Evolutionary conservation across 2,329 filamentous ascomycete species (phyloP).

Genomic region (Exophiala sideris): DNA sequence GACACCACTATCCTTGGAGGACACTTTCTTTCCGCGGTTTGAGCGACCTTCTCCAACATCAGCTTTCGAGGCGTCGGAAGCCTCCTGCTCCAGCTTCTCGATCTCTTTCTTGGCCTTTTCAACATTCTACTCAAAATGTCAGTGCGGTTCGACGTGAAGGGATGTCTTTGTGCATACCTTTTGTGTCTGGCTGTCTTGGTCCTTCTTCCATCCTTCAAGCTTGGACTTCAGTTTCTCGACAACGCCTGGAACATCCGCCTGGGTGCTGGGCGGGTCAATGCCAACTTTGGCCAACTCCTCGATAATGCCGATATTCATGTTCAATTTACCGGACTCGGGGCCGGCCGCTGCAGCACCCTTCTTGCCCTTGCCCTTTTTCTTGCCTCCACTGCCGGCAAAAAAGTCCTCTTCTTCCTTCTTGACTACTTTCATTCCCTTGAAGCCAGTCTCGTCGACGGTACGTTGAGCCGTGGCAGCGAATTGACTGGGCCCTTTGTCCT

Average conservation of each 20-base stretch:
- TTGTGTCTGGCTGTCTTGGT: constrained; percentile 85
- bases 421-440: constrained; percentile 80
- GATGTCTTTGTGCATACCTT: constrained; percentile 60
- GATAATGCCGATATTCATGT: constrained; percentile 83
- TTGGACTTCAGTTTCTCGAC: constrained; percentile 91
- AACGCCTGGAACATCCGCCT: constrained; percentile 72
- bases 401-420: constrained; percentile 92
- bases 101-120: constrained; percentile 96
- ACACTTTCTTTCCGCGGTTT: constrained; percentile 53
- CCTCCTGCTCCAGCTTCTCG: constrained; percentile 73
- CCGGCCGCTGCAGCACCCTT: constrained; percentile 46
- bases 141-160: constrained; percentile 20
- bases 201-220: constrained; percentile 83
- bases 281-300: constrained; percentile 83
- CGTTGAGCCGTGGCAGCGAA: constrained; percentile 76
- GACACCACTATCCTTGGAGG: constrained; percentile 49
- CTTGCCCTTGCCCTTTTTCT: constrained; percentile 58
- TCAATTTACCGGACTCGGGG: constrained; percentile 60
- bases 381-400: constrained; percentile 66
- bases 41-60: constrained; percentile 37
- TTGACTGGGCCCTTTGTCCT: constrained; percentile 37
- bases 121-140: constrained; percentile 68
- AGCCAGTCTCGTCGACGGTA: constrained; percentile 75
- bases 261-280: constrained; percentile 82
- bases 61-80: constrained; percentile 54